A percentile compares a stretch with the other conserved stretches of the same genome.
phyloP scores from a whole-genome alignment of 768 basidiomycete species.

The Collybia mongolica region DNA sequence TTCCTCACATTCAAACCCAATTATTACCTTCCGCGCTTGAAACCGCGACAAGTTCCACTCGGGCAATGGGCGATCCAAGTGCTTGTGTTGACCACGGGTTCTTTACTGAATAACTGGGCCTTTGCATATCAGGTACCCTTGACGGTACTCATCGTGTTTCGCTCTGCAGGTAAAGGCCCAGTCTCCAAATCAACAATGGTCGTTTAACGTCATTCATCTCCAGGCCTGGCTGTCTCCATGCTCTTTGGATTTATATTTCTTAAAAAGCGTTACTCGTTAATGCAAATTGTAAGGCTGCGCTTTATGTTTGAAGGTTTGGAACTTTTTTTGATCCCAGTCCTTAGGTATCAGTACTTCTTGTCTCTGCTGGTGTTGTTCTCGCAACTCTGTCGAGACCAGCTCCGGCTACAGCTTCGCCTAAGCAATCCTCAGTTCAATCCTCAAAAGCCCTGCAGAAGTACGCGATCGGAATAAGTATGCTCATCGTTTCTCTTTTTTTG shows the following conservation, averaged over 20 bases:
- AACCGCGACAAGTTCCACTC: constrained; percentile 68
- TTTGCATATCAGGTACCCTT: constrained; percentile 77
- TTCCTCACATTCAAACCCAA: constrained; percentile 46
- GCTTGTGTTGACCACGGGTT: constrained; percentile 60
- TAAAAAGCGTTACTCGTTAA: constrained; percentile 53
- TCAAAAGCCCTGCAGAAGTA: constrained; percentile 46
- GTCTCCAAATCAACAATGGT: constrained; percentile 3
- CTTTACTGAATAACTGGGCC: constrained; percentile 79
- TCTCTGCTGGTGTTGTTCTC: constrained; percentile 69
- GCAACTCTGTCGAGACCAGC: constrained; percentile 66
- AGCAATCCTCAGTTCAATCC: constrained; percentile 14
- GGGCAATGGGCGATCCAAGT: constrained; percentile 71
- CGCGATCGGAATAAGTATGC: constrained; percentile 65
- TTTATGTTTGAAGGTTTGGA: background rate
- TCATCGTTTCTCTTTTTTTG: constrained; percentile 63
- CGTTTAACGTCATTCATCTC: constrained; percentile 1
- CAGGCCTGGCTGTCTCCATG: constrained; percentile 79
- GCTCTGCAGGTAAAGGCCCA: constrained; percentile 63
- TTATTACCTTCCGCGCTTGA: constrained; percentile 47
- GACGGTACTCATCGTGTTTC: constrained; percentile 80
- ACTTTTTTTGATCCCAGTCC: background rate
- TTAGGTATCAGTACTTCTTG: constrained; percentile 63
- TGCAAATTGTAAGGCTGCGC: constrained; percentile 55
- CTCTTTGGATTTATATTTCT: constrained; percentile 61
- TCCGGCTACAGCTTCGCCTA: constrained; percentile 14